Percentiles rank a stretch among this genome's conserved stretches.
Conservation (phyloP, 148 eudicot species). For the Fagopyrum esculentum region DNA sequence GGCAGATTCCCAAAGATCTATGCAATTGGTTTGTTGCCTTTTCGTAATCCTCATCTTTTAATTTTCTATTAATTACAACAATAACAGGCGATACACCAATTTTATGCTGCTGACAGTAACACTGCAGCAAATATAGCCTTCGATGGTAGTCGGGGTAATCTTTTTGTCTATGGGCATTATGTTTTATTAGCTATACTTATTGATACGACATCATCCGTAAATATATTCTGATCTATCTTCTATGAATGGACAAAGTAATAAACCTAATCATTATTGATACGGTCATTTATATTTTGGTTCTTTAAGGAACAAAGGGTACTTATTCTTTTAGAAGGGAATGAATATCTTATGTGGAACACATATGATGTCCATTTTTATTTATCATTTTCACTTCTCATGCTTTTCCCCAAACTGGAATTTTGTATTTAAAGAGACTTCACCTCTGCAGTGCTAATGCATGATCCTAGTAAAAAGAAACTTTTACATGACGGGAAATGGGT, state of each 20-base stretch:
- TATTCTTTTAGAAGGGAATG: constrained; percentile 50
- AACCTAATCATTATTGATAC: background rate
- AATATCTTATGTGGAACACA: constrained; percentile 94
- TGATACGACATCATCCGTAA: background rate
- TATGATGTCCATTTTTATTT: constrained; percentile 97
- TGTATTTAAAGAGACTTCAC: constrained; percentile 94
- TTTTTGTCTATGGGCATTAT: constrained; percentile 3
- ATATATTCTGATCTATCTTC: background rate
- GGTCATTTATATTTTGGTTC: background rate
- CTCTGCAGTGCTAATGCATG: constrained; percentile 89
- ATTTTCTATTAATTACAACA: background rate
- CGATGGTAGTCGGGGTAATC: constrained; percentile 75
- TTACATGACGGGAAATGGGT: constrained; percentile 67
- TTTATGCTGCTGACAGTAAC: constrained; percentile 60
- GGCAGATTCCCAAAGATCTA: background rate
- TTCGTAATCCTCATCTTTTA: background rate
- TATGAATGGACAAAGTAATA: background rate
- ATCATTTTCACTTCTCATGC: constrained; percentile 68
- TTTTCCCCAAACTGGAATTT: constrained; percentile 84
- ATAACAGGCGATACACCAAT: constrained; percentile 85
- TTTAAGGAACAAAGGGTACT: background rate
- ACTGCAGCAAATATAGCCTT: constrained; percentile 75
- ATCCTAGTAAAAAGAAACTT: constrained; percentile 62
- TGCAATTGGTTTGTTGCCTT: background rate
- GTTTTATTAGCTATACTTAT: background rate